Conservation (phyloP, 148 eudicot genomes). For the Suaeda aralocaspica region DNA sequence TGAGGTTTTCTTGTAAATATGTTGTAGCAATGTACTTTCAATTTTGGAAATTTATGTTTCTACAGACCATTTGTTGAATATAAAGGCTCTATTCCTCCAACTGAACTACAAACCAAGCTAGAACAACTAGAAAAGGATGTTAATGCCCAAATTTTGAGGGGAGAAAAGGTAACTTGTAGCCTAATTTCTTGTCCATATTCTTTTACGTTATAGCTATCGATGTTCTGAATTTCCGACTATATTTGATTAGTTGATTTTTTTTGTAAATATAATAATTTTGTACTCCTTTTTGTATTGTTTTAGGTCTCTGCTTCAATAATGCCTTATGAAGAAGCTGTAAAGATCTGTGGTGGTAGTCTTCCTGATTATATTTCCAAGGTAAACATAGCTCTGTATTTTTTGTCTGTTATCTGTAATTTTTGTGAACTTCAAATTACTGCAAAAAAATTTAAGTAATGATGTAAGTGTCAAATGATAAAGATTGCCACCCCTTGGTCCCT, state of each 20-base stretch:
- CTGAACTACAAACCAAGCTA: slow-evolving; percentile 52
- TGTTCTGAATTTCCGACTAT: background rate
- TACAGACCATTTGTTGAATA: slow-evolving; percentile 82
- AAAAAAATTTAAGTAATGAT: too few species aligned
- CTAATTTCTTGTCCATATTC: background rate
- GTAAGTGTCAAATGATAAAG: too few species aligned
- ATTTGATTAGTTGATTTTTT: too few species aligned
- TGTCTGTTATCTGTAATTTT: too few species aligned
- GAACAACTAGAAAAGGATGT: slow-evolving; percentile 55
- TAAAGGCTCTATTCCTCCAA: slow-evolving; percentile 62
- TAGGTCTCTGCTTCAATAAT: slow-evolving; percentile 55
- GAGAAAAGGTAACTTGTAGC: slow-evolving; percentile 51
- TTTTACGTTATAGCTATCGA: background rate
- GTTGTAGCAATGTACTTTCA: background rate
- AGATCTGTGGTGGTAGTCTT: slow-evolving; percentile 70
- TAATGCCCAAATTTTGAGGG: slow-evolving; percentile 48
- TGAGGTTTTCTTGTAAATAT: background rate
- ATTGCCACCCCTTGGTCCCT: too few species aligned
- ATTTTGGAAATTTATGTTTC: slow-evolving; percentile 18
- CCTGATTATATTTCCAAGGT: slow-evolving; percentile 88
- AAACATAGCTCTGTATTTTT: too few species aligned
- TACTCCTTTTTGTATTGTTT: background rate
- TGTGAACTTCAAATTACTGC: too few species aligned
- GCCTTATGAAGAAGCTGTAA: slow-evolving; percentile 65
- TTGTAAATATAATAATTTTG: too few species aligned